Evolutionary conservation across 108 stramenopile genomes (phyloP).

Genomic region (Skeletonema menzelii): DNA sequence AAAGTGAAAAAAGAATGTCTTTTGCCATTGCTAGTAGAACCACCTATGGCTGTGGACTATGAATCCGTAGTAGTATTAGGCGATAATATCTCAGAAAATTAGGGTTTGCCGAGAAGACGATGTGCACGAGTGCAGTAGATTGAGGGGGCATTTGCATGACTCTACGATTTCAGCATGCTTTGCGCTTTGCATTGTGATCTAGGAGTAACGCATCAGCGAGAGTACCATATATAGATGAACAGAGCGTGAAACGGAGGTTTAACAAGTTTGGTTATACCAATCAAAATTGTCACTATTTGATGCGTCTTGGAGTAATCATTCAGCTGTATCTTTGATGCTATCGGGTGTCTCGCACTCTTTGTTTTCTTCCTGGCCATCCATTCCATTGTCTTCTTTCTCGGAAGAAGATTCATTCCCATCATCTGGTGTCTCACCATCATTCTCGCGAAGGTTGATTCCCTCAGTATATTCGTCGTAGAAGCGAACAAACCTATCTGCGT

Average conservation of each 20-base stretch:
- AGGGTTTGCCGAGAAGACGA: background rate
- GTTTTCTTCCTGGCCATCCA: background rate
- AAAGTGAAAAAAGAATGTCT: conserved; percentile 25
- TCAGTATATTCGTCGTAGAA: conserved; percentile 80
- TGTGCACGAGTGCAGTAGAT: too few species aligned
- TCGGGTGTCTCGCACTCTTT: background rate
- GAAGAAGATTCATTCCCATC: background rate
- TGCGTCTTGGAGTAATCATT: background rate
- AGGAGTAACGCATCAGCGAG: too few species aligned
- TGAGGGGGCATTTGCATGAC: too few species aligned
- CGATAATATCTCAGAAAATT: background rate
- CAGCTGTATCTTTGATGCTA: background rate
- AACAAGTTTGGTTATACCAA: background rate
- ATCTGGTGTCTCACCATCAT: background rate
- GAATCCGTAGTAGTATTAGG: conserved; percentile 27
- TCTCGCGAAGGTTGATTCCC: background rate
- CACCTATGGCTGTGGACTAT: conserved; percentile 37
- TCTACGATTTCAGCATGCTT: too few species aligned
- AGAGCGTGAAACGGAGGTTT: background rate
- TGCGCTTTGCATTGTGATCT: too few species aligned
- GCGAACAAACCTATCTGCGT: conserved; percentile 77
- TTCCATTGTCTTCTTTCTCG: background rate
- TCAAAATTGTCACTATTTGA: background rate
- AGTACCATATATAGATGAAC: too few species aligned
- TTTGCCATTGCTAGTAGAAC: conserved; percentile 23